Conservation (phyloP, 495 filamentous ascomycete species). For the Pyrenula aspistea region DNA sequence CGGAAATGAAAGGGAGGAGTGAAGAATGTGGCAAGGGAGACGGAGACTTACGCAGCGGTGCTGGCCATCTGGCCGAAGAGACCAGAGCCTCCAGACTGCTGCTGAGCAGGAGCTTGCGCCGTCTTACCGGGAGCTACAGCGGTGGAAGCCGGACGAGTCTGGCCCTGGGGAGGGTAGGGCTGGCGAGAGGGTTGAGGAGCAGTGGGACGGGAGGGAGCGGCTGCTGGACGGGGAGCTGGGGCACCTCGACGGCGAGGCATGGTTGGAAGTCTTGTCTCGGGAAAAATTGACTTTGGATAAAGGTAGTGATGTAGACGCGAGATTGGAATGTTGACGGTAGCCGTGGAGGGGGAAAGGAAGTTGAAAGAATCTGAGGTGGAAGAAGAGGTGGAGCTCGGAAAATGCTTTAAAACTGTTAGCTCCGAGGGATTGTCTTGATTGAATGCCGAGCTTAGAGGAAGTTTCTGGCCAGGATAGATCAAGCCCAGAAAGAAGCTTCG, state of each 20-base stretch:
- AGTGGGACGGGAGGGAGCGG: constrained; percentile 46
- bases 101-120: constrained; percentile 32
- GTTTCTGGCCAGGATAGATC: constrained; percentile 28
- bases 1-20: constrained; percentile 5
- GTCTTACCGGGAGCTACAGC: constrained; percentile 30
- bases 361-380: background rate
- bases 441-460: constrained; percentile 23
- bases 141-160: constrained; percentile 58
- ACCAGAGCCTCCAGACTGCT: constrained; percentile 53
- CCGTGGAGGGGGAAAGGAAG: constrained; percentile 1
- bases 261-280: background rate
- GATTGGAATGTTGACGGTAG: constrained; percentile 1
- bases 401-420: background rate
- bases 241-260: constrained; percentile 74
- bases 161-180: constrained; percentile 36
- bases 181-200: constrained; percentile 35
- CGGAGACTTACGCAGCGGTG: constrained; percentile 60
- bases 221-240: constrained; percentile 51
- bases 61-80: constrained; percentile 79
- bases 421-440: background rate
- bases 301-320: background rate
- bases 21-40: constrained; percentile 1
- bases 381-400: background rate
- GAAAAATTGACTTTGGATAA: background rate
- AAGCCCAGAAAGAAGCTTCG: no score